phyloP scores from a whole-genome alignment of 495 filamentous ascomycete species.

The Oidiodendron maius region DNA sequence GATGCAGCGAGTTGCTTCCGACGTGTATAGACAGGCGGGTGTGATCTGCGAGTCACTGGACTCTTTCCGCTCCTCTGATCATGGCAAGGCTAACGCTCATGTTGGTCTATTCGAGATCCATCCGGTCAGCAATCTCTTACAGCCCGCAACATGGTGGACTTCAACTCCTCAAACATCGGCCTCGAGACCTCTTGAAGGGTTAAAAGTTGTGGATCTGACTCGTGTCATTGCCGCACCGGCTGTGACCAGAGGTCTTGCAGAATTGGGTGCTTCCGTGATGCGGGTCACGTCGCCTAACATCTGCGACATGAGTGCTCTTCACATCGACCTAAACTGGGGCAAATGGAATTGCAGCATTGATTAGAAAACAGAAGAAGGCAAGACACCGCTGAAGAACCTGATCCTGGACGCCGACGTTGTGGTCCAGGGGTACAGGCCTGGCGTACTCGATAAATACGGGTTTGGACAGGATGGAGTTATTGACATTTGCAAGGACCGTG shows the following conservation, averaged over 20 bases:
- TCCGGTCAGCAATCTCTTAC: conserved; percentile 27
- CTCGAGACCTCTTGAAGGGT: conserved; percentile 43
- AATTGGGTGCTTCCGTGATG: conserved; percentile 58
- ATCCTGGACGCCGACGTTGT: conserved; percentile 48
- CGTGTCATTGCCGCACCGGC: conserved; percentile 57
- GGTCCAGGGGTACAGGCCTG: conserved; percentile 63
- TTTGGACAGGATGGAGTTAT: conserved; percentile 48
- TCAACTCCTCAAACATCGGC: conserved; percentile 25
- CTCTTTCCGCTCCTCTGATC: conserved; percentile 38
- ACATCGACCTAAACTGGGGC: conserved; percentile 49
- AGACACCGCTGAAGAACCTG: conserved; percentile 39
- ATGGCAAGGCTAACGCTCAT: conserved; percentile 43
- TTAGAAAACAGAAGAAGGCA: conserved; percentile 37
- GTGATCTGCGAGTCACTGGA: conserved; percentile 42
- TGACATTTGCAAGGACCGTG: conserved; percentile 40
- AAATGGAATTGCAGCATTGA: conserved; percentile 47
- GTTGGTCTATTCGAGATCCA: conserved; percentile 43
- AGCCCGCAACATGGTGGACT: conserved; percentile 33
- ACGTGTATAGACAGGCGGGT: conserved; percentile 37
- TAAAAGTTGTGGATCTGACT: conserved; percentile 61
- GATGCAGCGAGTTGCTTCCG: not conserved
- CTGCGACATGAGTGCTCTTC: conserved; percentile 38
- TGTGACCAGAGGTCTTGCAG: conserved; percentile 45
- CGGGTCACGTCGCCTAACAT: conserved; percentile 49
- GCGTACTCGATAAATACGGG: conserved; percentile 54